Evolutionary conservation across 495 filamentous ascomycete species (phyloP), one percentile per base, ranked within the genome.

Genomic region (Penicillium roqueforti): DNA sequence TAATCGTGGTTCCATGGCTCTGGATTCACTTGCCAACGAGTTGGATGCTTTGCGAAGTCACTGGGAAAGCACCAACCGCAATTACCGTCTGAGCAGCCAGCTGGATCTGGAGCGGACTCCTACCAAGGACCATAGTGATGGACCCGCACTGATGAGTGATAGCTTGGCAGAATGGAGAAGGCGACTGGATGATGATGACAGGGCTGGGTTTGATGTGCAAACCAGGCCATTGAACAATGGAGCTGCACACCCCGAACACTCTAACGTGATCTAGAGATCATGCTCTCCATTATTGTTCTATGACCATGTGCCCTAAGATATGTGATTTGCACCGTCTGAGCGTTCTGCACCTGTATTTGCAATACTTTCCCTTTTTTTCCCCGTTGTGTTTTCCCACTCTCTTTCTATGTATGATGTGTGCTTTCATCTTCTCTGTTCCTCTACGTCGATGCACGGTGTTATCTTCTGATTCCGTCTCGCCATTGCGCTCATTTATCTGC

Each of bases 21-120:
- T 99, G 8, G 93, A 97, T 66, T 91, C 85, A 39, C 80, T 99
- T 3, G 92, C 95, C 19, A 87, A 83, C 47, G 93, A 99, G 70
- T 82, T 99, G 4, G 93, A 98, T 52, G 81, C 86, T 16, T 78
- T 97, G 36, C 85, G 92, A 29, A 85, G 75, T 29, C 93, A 96
- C 55, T 97, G 95, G 92, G 92, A 97, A 70, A 87, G 86, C 41
- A 96, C 91, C 37, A 96, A 92, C 71, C 92, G 92, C 70, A 92
- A 87, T 57, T 96, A 97, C 66, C 85, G 92, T 14, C 75, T 95
- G 40, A 92, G 88, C 67, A 92, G 84, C 44, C 71, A 76, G 56
- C 92, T 95, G 62, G 92, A 96, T 63, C 87, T 93, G 56, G 92
- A 96, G 55, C 76, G 80, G 20, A 82, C 81, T 22, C 72, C 78